These are phyloP conservation scores for Narthecium ossifragum DNA, from an alignment of 106 monocot species.

Conservation along the genomic window DNA sequence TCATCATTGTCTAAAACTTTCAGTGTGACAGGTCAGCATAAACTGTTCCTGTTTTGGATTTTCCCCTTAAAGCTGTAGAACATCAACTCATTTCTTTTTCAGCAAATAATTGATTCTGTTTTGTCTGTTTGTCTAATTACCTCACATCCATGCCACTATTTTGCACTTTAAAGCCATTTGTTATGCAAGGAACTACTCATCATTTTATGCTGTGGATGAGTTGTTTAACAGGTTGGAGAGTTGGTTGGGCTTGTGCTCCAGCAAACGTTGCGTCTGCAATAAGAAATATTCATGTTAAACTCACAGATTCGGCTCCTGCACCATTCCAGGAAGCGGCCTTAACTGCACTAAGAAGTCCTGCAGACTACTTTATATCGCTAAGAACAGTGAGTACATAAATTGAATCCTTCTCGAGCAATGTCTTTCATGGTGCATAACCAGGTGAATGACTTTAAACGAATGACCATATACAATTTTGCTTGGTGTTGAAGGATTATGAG, in stretches of 20 bases:
- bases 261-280: conserved; percentile 66
- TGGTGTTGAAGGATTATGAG: conserved; percentile 60
- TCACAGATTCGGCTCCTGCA: conserved; percentile 92
- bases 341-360: conserved; percentile 50
- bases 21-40: conserved; percentile 66
- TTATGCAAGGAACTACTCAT: no score
- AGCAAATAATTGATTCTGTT: no score
- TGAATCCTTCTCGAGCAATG: no score
- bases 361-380: conserved; percentile 44
- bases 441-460: no score
- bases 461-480: no score
- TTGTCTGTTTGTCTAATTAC: no score
- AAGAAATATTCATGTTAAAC: conserved; percentile 70
- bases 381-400: conserved; percentile 46
- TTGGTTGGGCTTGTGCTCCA: conserved; percentile 87
- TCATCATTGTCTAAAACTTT: conserved; percentile 94
- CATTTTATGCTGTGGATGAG: neutral
- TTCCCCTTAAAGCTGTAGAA: no score
- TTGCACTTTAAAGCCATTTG: no score
- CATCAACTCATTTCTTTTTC: no score
- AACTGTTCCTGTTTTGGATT: no score
- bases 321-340: conserved; percentile 96
- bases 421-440: no score
- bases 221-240: conserved; percentile 67
- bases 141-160: no score